These are phyloP conservation scores for Cochlearia excelsa DNA, from an alignment of 345 rosid species.

Conservation along the genomic window DNA sequence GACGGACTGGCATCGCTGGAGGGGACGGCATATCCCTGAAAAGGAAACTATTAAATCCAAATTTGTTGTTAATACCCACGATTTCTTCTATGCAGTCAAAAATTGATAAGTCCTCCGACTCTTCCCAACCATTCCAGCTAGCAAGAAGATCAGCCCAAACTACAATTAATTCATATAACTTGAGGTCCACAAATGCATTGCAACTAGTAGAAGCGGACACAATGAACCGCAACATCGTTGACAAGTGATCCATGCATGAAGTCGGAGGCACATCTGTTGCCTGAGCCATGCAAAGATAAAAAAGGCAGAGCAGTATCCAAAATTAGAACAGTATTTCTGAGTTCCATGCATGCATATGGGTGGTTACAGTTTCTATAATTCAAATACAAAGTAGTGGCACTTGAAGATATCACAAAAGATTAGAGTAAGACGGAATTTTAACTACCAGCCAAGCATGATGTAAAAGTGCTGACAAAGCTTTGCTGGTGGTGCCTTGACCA, in stretches of 20 bases:
- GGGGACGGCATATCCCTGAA: slow-evolving; percentile 49
- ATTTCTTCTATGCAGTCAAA: slow-evolving; percentile 80
- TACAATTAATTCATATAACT: slow-evolving; percentile 52
- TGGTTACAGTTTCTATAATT: slow-evolving; percentile 19
- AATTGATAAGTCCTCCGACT: slow-evolving; percentile 73
- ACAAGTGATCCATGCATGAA: slow-evolving; percentile 64
- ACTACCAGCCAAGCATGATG: slow-evolving; percentile 67
- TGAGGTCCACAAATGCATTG: slow-evolving; percentile 47
- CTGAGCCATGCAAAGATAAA: slow-evolving; percentile 39
- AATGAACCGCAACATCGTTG: slow-evolving; percentile 55
- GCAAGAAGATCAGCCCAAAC: slow-evolving; percentile 78
- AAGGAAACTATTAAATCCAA: slow-evolving; percentile 52
- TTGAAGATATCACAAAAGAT: slow-evolving; percentile 12
- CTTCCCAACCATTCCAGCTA: slow-evolving; percentile 89
- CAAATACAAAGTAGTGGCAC: not conserved
- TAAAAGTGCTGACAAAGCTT: slow-evolving; percentile 63
- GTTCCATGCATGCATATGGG: slow-evolving; percentile 20
- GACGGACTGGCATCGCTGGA: slow-evolving; percentile 73
- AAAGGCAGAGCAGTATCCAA: slow-evolving; percentile 22
- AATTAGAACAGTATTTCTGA: slow-evolving; percentile 22
- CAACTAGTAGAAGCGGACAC: slow-evolving; percentile 54
- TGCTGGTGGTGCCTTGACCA: slow-evolving; percentile 59
- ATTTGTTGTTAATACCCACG: slow-evolving; percentile 52
- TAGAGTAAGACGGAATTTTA: slow-evolving; percentile 28
- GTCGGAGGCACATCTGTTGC: slow-evolving; percentile 45